Evolutionary conservation across 257 asterid genomes (phyloP), one percentile per base, ranked within the genome.

Genomic region (Gardenia jasminoides): DNA sequence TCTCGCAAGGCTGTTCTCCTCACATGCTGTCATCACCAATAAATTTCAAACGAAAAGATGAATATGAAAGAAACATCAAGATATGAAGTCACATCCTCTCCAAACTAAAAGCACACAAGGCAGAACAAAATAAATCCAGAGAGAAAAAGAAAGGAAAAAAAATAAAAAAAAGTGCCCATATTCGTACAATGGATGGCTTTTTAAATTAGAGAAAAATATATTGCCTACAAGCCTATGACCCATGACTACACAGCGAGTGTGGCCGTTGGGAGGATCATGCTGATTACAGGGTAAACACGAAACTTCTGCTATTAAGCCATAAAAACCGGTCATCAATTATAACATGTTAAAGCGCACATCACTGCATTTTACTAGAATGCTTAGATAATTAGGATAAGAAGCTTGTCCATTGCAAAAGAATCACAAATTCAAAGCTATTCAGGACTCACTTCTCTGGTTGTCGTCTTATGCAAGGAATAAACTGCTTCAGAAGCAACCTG

Each of bases 401-500:
- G 2, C 50, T 54, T 71, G 43, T 39, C 48, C 8, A 3, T 20
- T 9, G 36, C 30, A 54, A 30, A n/a, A 31, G 12, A 24, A 70
- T 61, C 41, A 52, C 36, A 80, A 30, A 77, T 36, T 24, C 50
- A 67, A 66, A 52, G 43, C 59, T 50, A 59, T 41, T 44, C 61
- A 70, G 17, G 68, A 80, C 96, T 88, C 86, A 92, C 98, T 73
- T 93, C 98, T 90, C 99, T 93, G 33, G 99, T 95, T 72, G 97
- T 84, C 59, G 97, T 90, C 89, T 95, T 95, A 88, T 95, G 99
- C 91, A 95, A 87, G 72, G 98, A 95, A 91, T 95, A 95, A 75
- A 95, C 97, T 74, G 99, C 97, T 82, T 78, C 85, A 70, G 97
- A 92, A 69, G 99, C 98, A 85, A 95, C 97, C 99, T 94, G 93